These are phyloP conservation scores for Sophora flavescens DNA, from an alignment of 306 rosid genomes.

Conservation along the genomic window DNA sequence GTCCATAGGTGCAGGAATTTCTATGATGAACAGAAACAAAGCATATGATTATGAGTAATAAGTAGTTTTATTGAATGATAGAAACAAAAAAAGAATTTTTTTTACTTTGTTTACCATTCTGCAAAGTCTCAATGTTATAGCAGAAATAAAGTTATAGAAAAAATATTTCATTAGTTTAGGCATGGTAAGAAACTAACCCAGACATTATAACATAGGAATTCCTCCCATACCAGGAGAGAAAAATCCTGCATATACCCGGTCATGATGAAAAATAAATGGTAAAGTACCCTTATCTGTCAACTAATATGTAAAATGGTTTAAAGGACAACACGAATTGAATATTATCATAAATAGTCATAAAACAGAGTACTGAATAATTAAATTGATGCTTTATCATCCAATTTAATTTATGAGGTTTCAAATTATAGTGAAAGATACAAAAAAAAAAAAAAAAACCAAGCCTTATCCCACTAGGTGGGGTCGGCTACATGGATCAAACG, in stretches of 20 bases:
- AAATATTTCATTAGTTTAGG: neutral
- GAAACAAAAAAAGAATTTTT: too few relatives aligned
- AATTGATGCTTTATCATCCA: neutral
- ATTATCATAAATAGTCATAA: neutral
- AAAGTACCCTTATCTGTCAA: conserved; percentile 19
- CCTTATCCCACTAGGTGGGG: too few relatives aligned
- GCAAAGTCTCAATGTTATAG: too few relatives aligned
- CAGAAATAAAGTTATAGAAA: too few relatives aligned
- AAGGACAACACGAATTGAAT: neutral
- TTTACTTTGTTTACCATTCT: too few relatives aligned
- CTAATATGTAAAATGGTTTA: neutral
- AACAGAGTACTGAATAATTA: neutral
- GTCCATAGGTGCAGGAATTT: too few relatives aligned
- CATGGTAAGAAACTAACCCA: conserved; percentile 58
- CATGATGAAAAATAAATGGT: conserved; percentile 8
- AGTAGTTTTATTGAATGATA: too few relatives aligned
- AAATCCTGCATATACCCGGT: conserved; percentile 71
- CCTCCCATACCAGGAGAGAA: conserved; percentile 91
- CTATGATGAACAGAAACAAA: too few relatives aligned
- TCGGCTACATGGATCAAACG: too few relatives aligned
- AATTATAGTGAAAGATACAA: neutral
- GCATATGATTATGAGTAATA: too few relatives aligned
- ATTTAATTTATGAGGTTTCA: conserved; percentile 23
- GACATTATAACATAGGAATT: conserved; percentile 96
- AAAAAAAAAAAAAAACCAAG: neutral